These are phyloP conservation scores for Camillea tinctor DNA, from an alignment of 2,329 filamentous ascomycete species.

Conservation along the genomic window DNA sequence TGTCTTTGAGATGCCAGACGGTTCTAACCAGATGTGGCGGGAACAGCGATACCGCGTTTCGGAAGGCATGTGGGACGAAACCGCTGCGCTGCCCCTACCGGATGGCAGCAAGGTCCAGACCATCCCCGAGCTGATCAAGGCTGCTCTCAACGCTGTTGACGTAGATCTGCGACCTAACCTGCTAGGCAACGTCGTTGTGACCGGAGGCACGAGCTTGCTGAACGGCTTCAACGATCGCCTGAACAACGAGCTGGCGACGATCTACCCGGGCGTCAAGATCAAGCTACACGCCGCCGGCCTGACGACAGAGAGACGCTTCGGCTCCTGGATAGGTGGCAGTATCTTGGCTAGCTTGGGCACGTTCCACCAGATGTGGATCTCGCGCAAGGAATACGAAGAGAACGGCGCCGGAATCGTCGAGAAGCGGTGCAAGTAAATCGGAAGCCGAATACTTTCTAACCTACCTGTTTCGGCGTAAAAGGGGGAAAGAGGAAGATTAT, in stretches of 20 bases:
- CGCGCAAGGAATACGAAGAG: slow-evolving; percentile 95
- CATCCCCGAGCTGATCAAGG: slow-evolving; percentile 78
- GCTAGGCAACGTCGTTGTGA: slow-evolving; percentile 88
- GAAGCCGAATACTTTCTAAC: not conserved
- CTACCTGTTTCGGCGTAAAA: slow-evolving; percentile 21
- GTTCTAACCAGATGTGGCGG: slow-evolving; percentile 93
- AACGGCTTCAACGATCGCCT: slow-evolving; percentile 91
- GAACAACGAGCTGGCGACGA: slow-evolving; percentile 74
- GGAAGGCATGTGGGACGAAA: slow-evolving; percentile 89
- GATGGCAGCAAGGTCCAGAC: slow-evolving; percentile 62
- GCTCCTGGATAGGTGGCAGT: slow-evolving; percentile 93
- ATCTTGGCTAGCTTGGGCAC: slow-evolving; percentile 93
- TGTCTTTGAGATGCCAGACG: slow-evolving; percentile 96
- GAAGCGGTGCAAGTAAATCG: slow-evolving; percentile 82
- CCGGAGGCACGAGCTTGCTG: slow-evolving; percentile 80
- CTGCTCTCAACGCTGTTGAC: slow-evolving; percentile 76
- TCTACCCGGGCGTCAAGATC: slow-evolving; percentile 84
- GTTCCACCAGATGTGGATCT: slow-evolving; percentile 99
- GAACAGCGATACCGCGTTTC: slow-evolving; percentile 81
- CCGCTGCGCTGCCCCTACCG: slow-evolving; percentile 60
- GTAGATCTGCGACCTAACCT: slow-evolving; percentile 83
- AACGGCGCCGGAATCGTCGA: slow-evolving; percentile 88
- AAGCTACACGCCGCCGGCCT: slow-evolving; percentile 85
- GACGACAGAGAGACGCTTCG: slow-evolving; percentile 85
- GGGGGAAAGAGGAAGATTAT: too few species aligned